These are phyloP conservation scores for Fusarium verticillioides DNA, from an alignment of 2,329 filamentous ascomycete genomes.

Conservation along the genomic window DNA sequence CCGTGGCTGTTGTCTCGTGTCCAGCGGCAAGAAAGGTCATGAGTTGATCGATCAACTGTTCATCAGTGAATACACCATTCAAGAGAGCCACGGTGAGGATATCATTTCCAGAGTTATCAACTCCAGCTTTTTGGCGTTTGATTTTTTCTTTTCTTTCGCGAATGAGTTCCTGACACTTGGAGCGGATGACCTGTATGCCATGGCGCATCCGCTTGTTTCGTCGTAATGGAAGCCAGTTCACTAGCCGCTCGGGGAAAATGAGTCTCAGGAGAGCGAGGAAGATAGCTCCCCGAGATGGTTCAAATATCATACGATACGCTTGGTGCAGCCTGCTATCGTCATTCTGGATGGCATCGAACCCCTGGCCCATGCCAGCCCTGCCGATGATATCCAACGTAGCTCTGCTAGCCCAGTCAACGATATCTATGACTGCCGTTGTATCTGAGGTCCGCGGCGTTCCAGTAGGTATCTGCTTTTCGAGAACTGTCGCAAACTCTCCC, in stretches of 20 bases:
- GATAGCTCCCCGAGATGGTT: not conserved
- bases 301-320: not conserved
- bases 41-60: not conserved
- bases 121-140: not conserved
- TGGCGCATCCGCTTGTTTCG: not conserved
- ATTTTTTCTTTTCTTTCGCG: not conserved
- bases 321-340: not conserved
- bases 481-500: not conserved
- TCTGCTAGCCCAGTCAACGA: not conserved
- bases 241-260: not conserved
- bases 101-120: not conserved
- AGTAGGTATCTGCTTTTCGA: not conserved
- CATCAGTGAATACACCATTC: not conserved
- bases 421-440: not conserved
- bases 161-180: not conserved
- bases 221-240: not conserved
- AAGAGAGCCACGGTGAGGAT: not conserved
- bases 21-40: not conserved
- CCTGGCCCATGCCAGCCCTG: not conserved
- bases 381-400: not conserved
- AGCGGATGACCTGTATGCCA: not conserved
- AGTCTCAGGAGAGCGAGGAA: not conserved
- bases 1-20: not conserved
- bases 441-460: not conserved
- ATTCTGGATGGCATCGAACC: not conserved